phyloP scores from a whole-genome alignment of 2,329 filamentous ascomycete genomes.

The Venturia carpophila region DNA sequence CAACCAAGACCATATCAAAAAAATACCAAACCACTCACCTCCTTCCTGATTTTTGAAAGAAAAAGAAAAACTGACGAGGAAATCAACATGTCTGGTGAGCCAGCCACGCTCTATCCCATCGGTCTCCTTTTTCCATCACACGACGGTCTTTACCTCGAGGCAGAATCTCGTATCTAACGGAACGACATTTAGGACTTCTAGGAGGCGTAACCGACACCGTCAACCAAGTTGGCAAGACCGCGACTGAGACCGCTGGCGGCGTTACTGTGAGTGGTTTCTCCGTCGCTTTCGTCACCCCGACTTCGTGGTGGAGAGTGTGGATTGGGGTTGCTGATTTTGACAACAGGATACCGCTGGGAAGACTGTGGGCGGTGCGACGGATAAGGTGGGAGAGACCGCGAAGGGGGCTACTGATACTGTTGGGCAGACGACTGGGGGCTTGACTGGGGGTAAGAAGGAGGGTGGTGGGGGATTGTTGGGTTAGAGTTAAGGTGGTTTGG shows the following conservation, averaged over 20 bases:
- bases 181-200: background rate
- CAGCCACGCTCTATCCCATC: too few species aligned
- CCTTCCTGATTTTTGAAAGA: too few species aligned
- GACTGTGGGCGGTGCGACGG: background rate
- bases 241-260: background rate
- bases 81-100: constrained; percentile 11
- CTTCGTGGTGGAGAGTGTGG: too few species aligned
- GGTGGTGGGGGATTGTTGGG: background rate
- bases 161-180: too few species aligned
- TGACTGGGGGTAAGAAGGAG: constrained; percentile 25
- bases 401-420: constrained; percentile 26
- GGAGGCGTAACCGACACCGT: constrained; percentile 14
- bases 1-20: background rate
- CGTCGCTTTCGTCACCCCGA: too few species aligned
- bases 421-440: constrained; percentile 27
- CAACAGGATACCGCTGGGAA: constrained; percentile 12
- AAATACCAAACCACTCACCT: background rate
- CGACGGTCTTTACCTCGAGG: too few species aligned
- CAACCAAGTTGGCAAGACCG: constrained; percentile 8
- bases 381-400: constrained; percentile 4
- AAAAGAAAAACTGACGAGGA: too few species aligned
- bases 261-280: background rate
- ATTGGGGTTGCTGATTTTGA: too few species aligned
- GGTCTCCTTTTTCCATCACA: too few species aligned
- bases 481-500: background rate